Conservation (phyloP, 2,329 filamentous ascomycete genomes). For the Arthrinium phaeospermum region DNA sequence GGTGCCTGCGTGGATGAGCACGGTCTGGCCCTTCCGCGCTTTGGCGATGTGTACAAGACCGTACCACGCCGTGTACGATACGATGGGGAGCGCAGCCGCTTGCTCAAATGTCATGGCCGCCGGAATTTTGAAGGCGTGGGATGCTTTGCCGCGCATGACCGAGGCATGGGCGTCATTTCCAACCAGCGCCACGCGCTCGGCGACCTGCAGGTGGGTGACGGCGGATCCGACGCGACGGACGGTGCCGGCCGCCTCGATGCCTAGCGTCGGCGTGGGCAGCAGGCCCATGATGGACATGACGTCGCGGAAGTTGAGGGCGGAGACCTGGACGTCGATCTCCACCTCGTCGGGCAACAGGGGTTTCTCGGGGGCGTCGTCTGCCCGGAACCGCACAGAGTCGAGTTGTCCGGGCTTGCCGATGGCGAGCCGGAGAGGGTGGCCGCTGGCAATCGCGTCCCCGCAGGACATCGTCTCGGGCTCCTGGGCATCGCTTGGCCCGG, state of each 20-base stretch:
- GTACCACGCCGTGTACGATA: constrained; percentile 20
- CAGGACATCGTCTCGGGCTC: background rate
- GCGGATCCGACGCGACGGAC: background rate
- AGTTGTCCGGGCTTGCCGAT: background rate
- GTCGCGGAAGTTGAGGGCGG: constrained; percentile 23
- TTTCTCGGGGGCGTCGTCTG: background rate
- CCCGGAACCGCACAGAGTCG: background rate
- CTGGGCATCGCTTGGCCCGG: too few relatives aligned
- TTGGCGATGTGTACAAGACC: constrained; percentile 21
- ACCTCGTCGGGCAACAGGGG: constrained; percentile 13
- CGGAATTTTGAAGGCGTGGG: constrained; percentile 17
- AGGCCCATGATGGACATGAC: constrained; percentile 18
- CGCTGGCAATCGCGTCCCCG: background rate
- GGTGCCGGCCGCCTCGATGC: background rate
- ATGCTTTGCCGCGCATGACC: background rate
- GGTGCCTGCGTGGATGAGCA: constrained; percentile 24
- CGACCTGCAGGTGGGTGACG: background rate
- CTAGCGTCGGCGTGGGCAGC: background rate
- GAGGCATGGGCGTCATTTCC: background rate
- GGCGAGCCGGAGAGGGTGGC: background rate
- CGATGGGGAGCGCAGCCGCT: constrained; percentile 16
- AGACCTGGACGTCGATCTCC: constrained; percentile 21
- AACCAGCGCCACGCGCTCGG: background rate
- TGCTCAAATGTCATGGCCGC: constrained; percentile 22
- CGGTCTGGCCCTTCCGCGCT: constrained; percentile 19